A percentile compares a stretch with the other conserved stretches of the same genome.
These are phyloP conservation scores for Pilatotrama ljubarskyi DNA, from an alignment of 768 basidiomycete genomes.

Conservation along the genomic window DNA sequence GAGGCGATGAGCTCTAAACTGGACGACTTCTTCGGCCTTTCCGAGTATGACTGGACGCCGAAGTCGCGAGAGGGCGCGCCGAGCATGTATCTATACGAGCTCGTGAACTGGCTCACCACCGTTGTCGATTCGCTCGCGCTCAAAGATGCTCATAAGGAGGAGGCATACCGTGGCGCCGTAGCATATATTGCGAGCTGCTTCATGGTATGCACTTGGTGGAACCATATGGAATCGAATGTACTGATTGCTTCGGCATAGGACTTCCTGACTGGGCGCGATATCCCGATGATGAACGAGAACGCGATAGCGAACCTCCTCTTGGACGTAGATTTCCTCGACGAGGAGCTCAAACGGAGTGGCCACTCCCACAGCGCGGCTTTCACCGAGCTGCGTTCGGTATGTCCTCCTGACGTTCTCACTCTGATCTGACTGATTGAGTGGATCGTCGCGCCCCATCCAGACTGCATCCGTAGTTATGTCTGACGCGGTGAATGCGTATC, in stretches of 20 bases:
- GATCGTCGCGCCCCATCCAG: constrained; percentile 37
- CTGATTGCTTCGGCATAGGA: constrained; percentile 46
- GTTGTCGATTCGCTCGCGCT: constrained; percentile 89
- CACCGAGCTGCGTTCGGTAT: constrained; percentile 74
- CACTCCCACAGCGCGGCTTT: constrained; percentile 71
- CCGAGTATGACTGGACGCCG: constrained; percentile 95
- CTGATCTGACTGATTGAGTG: constrained; percentile 6
- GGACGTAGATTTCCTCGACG: constrained; percentile 87
- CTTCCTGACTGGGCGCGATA: constrained; percentile 74
- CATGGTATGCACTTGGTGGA: constrained; percentile 59
- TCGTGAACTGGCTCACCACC: constrained; percentile 95
- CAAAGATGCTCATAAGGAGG: constrained; percentile 83
- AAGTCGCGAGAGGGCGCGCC: constrained; percentile 68
- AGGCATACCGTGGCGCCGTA: constrained; percentile 88
- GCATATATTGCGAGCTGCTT: constrained; percentile 84
- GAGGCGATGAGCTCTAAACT: constrained; percentile 87
- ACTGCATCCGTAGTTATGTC: constrained; percentile 71
- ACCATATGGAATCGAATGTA: not conserved
- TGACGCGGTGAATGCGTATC: constrained; percentile 76
- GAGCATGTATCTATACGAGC: constrained; percentile 92
- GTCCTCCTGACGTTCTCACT: constrained; percentile 27
- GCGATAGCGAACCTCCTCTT: constrained; percentile 83
- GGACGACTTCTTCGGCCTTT: constrained; percentile 92
- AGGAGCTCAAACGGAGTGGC: constrained; percentile 78
- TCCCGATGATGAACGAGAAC: constrained; percentile 83